phyloP scores from a whole-genome alignment of 2,329 filamentous ascomycete species.

The Aspergillus pseudonomiae region DNA sequence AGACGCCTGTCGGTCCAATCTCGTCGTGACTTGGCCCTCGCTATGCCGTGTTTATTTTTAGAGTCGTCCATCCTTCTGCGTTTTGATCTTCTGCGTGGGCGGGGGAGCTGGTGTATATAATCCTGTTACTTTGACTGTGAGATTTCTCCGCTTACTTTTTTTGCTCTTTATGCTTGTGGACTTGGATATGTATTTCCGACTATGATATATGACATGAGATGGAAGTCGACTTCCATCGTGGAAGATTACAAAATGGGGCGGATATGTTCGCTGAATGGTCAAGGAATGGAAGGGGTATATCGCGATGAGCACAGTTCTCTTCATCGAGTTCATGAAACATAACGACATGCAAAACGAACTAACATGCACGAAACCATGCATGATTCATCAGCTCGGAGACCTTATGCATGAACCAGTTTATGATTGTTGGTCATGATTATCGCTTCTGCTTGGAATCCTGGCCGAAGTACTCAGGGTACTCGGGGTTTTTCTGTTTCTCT shows the following conservation, averaged over 20 bases:
- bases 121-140: neutral
- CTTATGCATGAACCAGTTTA: neutral
- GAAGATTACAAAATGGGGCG: neutral
- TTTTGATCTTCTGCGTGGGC: neutral
- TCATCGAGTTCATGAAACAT: conserved; percentile 4
- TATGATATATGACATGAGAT: neutral
- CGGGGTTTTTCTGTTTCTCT: conserved; percentile 9
- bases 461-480: conserved; percentile 8
- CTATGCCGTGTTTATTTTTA: conserved; percentile 14
- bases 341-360: neutral
- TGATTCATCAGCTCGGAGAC: neutral
- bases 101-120: neutral
- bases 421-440: neutral
- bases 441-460: neutral
- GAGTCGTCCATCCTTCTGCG: neutral
- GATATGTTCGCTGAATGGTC: neutral
- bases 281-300: conserved; percentile 2
- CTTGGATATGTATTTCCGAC: neutral
- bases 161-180: no score
- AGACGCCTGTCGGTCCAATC: neutral
- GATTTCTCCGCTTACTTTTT: no score
- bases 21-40: neutral
- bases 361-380: neutral
- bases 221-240: neutral
- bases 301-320: neutral